phyloP scores from a whole-genome alignment of 495 filamentous ascomycete species.

The Aspergillus steynii region DNA sequence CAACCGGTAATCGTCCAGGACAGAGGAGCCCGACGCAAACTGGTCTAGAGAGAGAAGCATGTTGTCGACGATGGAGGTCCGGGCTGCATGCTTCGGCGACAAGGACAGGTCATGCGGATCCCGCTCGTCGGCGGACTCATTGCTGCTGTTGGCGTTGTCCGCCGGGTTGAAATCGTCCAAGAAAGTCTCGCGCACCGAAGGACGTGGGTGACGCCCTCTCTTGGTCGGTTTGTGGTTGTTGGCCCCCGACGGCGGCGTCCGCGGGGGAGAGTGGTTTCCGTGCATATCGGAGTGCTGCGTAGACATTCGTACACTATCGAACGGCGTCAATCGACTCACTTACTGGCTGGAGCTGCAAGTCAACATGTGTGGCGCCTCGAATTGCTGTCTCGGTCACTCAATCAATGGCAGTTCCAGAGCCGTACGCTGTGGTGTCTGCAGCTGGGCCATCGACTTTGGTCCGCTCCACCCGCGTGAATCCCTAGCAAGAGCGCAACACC shows the following conservation, averaged over 20 bases:
- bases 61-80: conserved; percentile 88
- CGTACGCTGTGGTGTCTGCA: not conserved
- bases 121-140: conserved; percentile 51
- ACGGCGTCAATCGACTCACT: conserved; percentile 21
- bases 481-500: not conserved
- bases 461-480: not conserved
- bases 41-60: conserved; percentile 89
- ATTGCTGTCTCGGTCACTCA: not conserved
- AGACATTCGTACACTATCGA: conserved; percentile 33
- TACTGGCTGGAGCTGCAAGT: conserved; percentile 7
- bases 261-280: conserved; percentile 41
- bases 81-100: conserved; percentile 68
- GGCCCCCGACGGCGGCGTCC: conserved; percentile 44
- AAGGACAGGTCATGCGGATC: conserved; percentile 90
- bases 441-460: conserved; percentile 1
- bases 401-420: not conserved
- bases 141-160: conserved; percentile 41
- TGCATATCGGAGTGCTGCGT: conserved; percentile 26
- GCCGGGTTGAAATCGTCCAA: conserved; percentile 47
- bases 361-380: not conserved
- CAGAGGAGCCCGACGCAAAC: conserved; percentile 54
- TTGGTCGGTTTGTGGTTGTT: conserved; percentile 32
- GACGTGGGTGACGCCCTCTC: conserved; percentile 31
- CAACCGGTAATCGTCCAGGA: conserved; percentile 43
- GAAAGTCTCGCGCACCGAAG: conserved; percentile 51